Percentiles rank a stretch among this genome's conserved stretches.
Conservation (phyloP, 768 basidiomycete species). For the Tulasnella sp. region DNA sequence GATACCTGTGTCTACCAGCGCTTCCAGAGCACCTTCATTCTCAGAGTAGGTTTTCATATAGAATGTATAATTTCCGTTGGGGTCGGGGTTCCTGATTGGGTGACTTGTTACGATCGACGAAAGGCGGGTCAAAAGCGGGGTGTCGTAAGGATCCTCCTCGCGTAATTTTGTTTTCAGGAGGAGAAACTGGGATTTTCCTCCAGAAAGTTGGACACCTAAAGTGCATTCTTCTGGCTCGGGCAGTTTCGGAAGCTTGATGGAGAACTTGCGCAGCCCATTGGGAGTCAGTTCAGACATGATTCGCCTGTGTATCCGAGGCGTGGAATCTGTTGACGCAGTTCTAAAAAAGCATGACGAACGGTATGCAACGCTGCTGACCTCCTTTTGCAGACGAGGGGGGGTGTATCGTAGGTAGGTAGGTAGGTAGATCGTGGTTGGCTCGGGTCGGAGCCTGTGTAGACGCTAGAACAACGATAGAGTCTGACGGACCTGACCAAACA, state of each 20-base stretch:
- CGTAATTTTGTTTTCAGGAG: not conserved
- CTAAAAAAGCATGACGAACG: too few species aligned
- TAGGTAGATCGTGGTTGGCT: too few species aligned
- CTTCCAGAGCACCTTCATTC: conserved; percentile 26
- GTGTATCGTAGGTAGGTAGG: too few species aligned
- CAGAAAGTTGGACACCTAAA: conserved; percentile 7
- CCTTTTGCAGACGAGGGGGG: too few species aligned
- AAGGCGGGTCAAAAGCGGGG: conserved; percentile 10
- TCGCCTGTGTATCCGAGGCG: too few species aligned
- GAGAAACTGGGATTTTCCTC: conserved; percentile 1
- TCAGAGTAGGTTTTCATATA: conserved; percentile 31
- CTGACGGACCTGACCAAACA: too few species aligned
- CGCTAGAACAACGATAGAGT: not conserved
- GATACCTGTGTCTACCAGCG: conserved; percentile 26
- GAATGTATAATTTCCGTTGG: not conserved
- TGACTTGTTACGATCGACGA: conserved; percentile 14
- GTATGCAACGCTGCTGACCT: too few species aligned
- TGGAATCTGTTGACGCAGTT: too few species aligned
- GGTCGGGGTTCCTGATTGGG: not conserved
- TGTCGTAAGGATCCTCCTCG: conserved; percentile 15
- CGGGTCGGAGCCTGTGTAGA: too few species aligned
- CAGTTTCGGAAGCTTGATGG: conserved; percentile 12
- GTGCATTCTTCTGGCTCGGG: conserved; percentile 7
- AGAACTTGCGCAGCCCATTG: conserved; percentile 4
- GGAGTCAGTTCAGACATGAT: not conserved